Evolutionary conservation across 1,284 basidiomycete species (phyloP).

Genomic region (Cystobasidium pallidum): DNA sequence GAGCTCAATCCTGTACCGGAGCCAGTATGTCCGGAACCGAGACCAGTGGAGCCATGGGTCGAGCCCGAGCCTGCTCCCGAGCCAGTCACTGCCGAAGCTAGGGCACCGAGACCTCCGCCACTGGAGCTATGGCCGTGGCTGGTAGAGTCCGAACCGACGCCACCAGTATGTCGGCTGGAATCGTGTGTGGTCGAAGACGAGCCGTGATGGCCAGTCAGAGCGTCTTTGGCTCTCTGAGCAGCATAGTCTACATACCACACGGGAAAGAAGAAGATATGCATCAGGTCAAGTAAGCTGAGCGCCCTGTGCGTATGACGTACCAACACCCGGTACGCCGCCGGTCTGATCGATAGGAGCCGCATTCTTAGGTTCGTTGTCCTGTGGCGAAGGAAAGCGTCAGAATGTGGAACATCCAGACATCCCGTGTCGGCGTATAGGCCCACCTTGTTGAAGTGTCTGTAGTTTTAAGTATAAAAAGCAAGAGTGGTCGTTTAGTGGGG

Average conservation of each 20-base stretch:
- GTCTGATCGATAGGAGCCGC: conserved; percentile 27
- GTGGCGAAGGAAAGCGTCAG: not conserved
- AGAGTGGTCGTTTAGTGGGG: not conserved
- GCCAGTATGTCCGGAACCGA: too few species aligned
- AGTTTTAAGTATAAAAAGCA: not conserved
- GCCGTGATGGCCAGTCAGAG: conserved; percentile 24
- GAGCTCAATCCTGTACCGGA: too few species aligned
- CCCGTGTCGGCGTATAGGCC: not conserved
- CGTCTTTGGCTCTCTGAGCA: conserved; percentile 4
- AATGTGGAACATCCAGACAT: not conserved
- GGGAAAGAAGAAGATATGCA: not conserved
- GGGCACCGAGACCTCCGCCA: too few species aligned
- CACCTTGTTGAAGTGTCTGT: conserved; percentile 38
- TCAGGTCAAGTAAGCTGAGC: not conserved
- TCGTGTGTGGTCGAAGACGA: not conserved
- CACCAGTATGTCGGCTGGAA: conserved; percentile 13
- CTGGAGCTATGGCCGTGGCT: not conserved
- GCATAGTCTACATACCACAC: conserved; percentile 14
- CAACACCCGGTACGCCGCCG: conserved; percentile 28
- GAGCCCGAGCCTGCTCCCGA: too few species aligned
- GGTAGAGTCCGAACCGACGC: conserved; percentile 15
- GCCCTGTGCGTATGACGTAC: not conserved
- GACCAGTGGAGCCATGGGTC: too few species aligned
- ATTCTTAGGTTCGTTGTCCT: conserved; percentile 16
- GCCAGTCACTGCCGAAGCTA: too few species aligned